These are phyloP conservation scores for Osmanthus fragrans DNA, from an alignment of 257 asterid genomes.

Conservation along the genomic window DNA sequence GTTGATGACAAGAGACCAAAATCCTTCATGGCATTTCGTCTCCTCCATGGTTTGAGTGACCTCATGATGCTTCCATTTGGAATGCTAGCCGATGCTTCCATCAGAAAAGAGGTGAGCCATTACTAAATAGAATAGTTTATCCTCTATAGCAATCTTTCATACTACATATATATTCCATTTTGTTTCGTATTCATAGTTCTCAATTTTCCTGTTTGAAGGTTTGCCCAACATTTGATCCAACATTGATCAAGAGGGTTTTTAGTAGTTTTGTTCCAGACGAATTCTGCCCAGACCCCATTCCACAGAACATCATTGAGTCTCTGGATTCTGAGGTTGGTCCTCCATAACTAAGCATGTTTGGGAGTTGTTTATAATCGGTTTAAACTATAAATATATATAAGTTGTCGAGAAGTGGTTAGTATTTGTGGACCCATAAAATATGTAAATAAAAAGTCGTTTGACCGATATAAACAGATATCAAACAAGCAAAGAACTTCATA, in stretches of 20 bases:
- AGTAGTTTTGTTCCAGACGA: slow-evolving; percentile 78
- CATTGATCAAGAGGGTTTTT: slow-evolving; percentile 65
- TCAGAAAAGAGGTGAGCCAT: slow-evolving; percentile 72
- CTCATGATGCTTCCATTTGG: slow-evolving; percentile 92
- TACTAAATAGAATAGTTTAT: background rate
- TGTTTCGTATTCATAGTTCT: slow-evolving; percentile 18
- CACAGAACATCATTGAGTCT: slow-evolving; percentile 56
- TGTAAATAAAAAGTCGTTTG: no score
- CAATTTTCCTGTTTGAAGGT: slow-evolving; percentile 44
- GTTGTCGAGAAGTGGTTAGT: no score
- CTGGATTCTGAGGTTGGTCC: slow-evolving; percentile 69
- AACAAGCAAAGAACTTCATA: background rate
- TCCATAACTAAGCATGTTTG: slow-evolving; percentile 1
- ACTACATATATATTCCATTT: background rate
- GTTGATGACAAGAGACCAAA: slow-evolving; percentile 34
- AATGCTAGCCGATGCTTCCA: slow-evolving; percentile 70
- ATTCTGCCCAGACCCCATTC: slow-evolving; percentile 85
- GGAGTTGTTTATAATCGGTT: no score
- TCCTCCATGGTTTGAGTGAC: slow-evolving; percentile 82
- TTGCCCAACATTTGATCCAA: slow-evolving; percentile 74
- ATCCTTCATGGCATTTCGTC: slow-evolving; percentile 66
- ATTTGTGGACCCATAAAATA: no score
- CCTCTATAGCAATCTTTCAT: background rate
- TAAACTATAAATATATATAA: no score
- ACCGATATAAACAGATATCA: no score